Conservation (phyloP, 306 rosid genomes). For the Inga oerstediana region DNA sequence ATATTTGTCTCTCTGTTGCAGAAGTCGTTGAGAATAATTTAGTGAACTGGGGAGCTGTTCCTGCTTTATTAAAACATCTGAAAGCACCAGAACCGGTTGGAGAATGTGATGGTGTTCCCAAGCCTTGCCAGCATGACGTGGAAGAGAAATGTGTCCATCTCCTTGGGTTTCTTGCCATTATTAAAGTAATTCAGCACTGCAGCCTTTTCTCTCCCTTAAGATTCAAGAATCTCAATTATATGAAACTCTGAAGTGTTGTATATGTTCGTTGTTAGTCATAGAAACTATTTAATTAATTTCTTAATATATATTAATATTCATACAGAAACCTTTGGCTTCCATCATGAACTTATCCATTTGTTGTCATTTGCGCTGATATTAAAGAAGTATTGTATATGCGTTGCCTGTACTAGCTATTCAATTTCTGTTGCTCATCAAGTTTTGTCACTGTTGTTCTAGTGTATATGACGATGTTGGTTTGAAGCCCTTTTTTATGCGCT, state of each 20-base stretch:
- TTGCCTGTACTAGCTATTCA: background rate
- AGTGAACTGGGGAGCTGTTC: constrained; percentile 44
- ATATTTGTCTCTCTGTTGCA: constrained; percentile 15
- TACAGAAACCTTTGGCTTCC: too few species aligned
- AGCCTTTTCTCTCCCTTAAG: background rate
- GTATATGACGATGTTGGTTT: background rate
- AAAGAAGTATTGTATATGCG: background rate
- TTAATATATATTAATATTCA: too few species aligned
- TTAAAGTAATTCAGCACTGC: constrained; percentile 41
- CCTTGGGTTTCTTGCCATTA: constrained; percentile 52
- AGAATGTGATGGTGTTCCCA: background rate
- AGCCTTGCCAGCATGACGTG: constrained; percentile 36
- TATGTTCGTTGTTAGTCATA: background rate
- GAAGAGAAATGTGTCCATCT: constrained; percentile 45
- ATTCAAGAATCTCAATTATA: too few species aligned
- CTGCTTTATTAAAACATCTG: constrained; percentile 51
- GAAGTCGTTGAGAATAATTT: constrained; percentile 45
- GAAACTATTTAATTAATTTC: too few species aligned
- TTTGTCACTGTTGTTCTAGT: too few species aligned
- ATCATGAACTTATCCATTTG: too few species aligned
- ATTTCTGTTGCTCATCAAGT: too few species aligned
- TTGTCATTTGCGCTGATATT: too few species aligned
- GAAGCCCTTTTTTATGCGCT: background rate
- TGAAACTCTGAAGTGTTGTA: too few species aligned
- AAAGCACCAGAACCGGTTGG: background rate